Conservation (phyloP, 306 rosid genomes). For the Prunus padus region DNA sequence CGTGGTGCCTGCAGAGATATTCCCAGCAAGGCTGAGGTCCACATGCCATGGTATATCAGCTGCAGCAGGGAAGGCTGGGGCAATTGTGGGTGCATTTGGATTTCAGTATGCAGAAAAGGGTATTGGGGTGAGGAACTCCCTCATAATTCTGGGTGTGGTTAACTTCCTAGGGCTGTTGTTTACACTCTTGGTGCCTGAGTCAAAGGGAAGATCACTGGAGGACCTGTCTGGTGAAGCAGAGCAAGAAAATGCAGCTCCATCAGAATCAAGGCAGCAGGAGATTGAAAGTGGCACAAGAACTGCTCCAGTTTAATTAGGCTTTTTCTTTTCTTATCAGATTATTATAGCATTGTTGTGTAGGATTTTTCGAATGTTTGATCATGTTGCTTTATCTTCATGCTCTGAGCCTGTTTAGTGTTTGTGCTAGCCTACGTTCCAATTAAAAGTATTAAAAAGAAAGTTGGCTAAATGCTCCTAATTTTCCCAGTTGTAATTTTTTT, state of each 20-base stretch:
- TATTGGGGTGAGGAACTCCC: conserved; percentile 56
- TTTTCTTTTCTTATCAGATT: background rate
- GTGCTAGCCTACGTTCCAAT: background rate
- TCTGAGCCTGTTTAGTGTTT: background rate
- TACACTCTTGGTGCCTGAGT: conserved; percentile 81
- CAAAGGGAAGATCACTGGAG: conserved; percentile 80
- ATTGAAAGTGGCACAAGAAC: conserved; percentile 25
- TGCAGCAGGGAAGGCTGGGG: conserved; percentile 89
- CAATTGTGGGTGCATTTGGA: conserved; percentile 83
- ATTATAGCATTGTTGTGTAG: background rate
- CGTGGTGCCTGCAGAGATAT: conserved; percentile 88
- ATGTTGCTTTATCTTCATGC: background rate
- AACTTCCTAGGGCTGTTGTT: conserved; percentile 60
- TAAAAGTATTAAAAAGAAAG: background rate
- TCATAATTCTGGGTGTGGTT: conserved; percentile 55
- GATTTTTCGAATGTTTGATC: background rate
- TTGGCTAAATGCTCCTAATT: background rate
- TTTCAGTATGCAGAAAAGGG: conserved; percentile 54
- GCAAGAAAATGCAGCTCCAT: conserved; percentile 26
- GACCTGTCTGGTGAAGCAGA: conserved; percentile 74
- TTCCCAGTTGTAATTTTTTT: background rate
- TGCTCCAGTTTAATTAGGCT: conserved; percentile 19
- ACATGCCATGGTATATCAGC: conserved; percentile 94
- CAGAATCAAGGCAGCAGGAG: conserved; percentile 26
- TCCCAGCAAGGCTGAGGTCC: conserved; percentile 76